Evolutionary conservation across 345 rosid genomes (phyloP), one percentile per base, ranked within the genome.

Genomic region (Ceriops zippeliana): DNA sequence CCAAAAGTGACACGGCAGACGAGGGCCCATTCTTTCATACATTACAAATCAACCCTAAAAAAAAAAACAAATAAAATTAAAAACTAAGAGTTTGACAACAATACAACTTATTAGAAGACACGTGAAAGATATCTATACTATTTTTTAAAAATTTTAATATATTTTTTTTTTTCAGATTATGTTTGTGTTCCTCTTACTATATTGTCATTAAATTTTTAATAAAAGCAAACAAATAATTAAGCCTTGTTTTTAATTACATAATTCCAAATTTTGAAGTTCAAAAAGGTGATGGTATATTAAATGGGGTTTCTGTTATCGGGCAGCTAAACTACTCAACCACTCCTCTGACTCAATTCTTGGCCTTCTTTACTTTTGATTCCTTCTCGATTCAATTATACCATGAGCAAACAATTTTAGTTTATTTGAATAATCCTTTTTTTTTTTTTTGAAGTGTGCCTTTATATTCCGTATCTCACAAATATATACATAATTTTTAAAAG

Each of bases 241-340:
- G 5, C 49, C 16, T 42, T 13, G 17, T 13, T 56, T 70, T 49
- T 24, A 56, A 54, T 54, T 24, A 27, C 5, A 22, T 21, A 54
- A 54, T 54, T 52, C 38, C 51, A 28, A 34, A 47, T 34, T 61
- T 68, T 22, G 26, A 52, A 49, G 34, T 31, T 27, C 34, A 60
- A 76, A 72, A 81, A 65, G 60, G 42, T 56, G 59, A 17, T 19
- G 66, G 56, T 57, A 70, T 70, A 80, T 77, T 84, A 76, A 88
- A 83, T 77, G 83, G 76, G 77, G 66, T 66, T 71, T 67, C 73
- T 68, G 58, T 67, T 72, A 71, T 63, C 76, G 73, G 73, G 69
- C 85, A 81, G 82, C 86, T 85, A 90, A 83, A 85, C 79, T 72
- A 81, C 93, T 71, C 90, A 87, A 90, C 91, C 63, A 90, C 90